Evolutionary conservation across 2,329 filamentous ascomycete genomes (phyloP).

Genomic region (Cadophora sp.): DNA sequence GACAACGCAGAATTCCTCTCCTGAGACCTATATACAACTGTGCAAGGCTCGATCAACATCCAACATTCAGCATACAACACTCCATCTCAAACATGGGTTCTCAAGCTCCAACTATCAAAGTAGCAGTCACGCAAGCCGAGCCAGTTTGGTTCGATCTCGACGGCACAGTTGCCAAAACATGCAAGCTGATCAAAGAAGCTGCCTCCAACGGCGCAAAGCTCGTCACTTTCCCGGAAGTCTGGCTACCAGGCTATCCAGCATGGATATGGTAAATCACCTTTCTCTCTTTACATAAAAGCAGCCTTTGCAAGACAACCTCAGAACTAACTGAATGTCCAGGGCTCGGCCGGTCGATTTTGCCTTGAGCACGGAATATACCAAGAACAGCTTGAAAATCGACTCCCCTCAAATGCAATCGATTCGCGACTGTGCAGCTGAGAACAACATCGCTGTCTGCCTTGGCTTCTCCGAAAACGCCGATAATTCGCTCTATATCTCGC

Average conservation of each 20-base stretch:
- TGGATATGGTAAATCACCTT: constrained; percentile 47
- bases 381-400: constrained; percentile 51
- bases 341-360: constrained; percentile 34
- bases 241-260: constrained; percentile 61
- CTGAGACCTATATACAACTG: not conserved
- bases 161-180: constrained; percentile 61
- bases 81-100: not conserved
- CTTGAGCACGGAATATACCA: constrained; percentile 45
- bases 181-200: constrained; percentile 62
- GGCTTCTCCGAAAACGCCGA: constrained; percentile 58
- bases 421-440: constrained; percentile 49
- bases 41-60: not conserved
- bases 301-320: not conserved
- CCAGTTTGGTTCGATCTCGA: constrained; percentile 66
- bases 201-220: constrained; percentile 59
- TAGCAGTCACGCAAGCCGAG: constrained; percentile 63
- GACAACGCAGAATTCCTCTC: not conserved
- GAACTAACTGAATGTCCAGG: constrained; percentile 27
- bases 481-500: constrained; percentile 55
- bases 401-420: constrained; percentile 54
- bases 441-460: constrained; percentile 54
- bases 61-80: too few species aligned
- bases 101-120: constrained; percentile 31
- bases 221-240: constrained; percentile 61
- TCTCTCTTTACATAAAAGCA: not conserved